Conservation (phyloP, 2,329 filamentous ascomycete species). For the Diaporthe destruens region DNA sequence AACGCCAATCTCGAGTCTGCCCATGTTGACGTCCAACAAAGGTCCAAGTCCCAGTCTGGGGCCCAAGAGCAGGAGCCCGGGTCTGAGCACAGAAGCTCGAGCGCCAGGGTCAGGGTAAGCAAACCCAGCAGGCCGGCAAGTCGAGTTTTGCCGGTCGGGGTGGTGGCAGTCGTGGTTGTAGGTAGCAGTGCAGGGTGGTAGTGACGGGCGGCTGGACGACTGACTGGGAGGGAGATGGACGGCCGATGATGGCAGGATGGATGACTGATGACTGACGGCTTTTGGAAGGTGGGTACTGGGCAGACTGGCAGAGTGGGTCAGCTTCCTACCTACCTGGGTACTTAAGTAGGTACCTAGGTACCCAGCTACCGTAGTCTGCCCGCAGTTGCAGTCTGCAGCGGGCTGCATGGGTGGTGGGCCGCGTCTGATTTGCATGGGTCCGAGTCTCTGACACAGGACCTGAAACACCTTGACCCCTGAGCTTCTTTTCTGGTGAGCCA, state of each 20-base stretch:
- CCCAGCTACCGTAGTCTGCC: slow-evolving; percentile 15
- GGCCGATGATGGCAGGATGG: too few species aligned
- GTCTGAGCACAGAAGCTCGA: slow-evolving; percentile 1
- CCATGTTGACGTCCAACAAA: not conserved
- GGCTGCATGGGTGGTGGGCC: slow-evolving; percentile 28
- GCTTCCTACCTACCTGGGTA: too few species aligned
- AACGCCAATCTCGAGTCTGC: slow-evolving; percentile 30
- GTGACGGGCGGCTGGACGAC: not conserved
- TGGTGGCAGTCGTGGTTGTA: too few species aligned
- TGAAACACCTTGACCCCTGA: slow-evolving; percentile 36
- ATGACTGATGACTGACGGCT: not conserved
- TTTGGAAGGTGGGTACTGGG: not conserved
- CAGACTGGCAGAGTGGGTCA: slow-evolving; percentile 5
- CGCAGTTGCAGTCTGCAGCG: slow-evolving; percentile 12
- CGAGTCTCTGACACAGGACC: slow-evolving; percentile 35
- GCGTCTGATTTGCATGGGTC: slow-evolving; percentile 33
- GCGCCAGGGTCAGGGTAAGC: slow-evolving; percentile 8
- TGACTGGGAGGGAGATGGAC: too few species aligned
- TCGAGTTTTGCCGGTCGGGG: slow-evolving; percentile 19
- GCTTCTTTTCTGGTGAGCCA: slow-evolving; percentile 19
- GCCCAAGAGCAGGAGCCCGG: not conserved
- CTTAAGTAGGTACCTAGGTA: too few species aligned
- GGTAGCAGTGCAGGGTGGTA: not conserved
- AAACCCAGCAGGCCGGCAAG: not conserved
- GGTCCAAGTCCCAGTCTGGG: slow-evolving; percentile 1